Conservation (phyloP, 176 grass and related monocot genomes). For the Panicum miliaceum region DNA sequence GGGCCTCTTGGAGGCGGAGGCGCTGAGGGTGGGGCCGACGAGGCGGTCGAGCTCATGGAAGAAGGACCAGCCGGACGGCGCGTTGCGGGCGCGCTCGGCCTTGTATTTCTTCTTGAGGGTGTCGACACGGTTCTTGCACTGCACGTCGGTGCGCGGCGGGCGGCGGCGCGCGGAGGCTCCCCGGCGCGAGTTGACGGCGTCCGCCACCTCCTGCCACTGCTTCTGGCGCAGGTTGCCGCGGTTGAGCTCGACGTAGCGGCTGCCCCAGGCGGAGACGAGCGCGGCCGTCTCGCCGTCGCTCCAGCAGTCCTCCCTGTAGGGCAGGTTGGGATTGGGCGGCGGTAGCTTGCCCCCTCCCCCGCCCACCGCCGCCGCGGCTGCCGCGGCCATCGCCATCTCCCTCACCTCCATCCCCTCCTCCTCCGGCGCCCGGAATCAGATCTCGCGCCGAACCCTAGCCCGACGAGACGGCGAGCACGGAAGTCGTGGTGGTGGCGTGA, state of each 20-base stretch:
- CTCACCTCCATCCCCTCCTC: slow-evolving; percentile 40
- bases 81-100: slow-evolving; percentile 64
- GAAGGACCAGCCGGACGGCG: slow-evolving; percentile 71
- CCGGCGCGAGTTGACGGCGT: slow-evolving; percentile 75
- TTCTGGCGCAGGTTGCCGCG: slow-evolving; percentile 97
- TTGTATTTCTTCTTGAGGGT: slow-evolving; percentile 99
- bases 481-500: slow-evolving; percentile 32
- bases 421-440: slow-evolving; percentile 6
- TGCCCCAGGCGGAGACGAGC: slow-evolving; percentile 85
- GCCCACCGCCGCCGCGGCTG: slow-evolving; percentile 31
- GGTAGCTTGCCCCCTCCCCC: slow-evolving; percentile 46
- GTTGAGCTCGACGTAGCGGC: slow-evolving; percentile 85
- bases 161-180: slow-evolving; percentile 63
- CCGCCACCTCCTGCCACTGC: slow-evolving; percentile 96
- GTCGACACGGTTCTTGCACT: slow-evolving; percentile 99
- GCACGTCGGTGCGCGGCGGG: slow-evolving; percentile 86
- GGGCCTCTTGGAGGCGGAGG: slow-evolving; percentile 44
- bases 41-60: slow-evolving; percentile 76
- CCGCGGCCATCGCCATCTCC: slow-evolving; percentile 50
- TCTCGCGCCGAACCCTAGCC: slow-evolving; percentile 48
- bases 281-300: slow-evolving; percentile 96
- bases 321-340: slow-evolving; percentile 80
- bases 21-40: slow-evolving; percentile 61
- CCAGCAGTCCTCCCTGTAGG: slow-evolving; percentile 98
- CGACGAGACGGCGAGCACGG: slow-evolving; percentile 16